phyloP scores from a whole-genome alignment of 768 basidiomycete genomes.

The Heimioporus sp. region DNA sequence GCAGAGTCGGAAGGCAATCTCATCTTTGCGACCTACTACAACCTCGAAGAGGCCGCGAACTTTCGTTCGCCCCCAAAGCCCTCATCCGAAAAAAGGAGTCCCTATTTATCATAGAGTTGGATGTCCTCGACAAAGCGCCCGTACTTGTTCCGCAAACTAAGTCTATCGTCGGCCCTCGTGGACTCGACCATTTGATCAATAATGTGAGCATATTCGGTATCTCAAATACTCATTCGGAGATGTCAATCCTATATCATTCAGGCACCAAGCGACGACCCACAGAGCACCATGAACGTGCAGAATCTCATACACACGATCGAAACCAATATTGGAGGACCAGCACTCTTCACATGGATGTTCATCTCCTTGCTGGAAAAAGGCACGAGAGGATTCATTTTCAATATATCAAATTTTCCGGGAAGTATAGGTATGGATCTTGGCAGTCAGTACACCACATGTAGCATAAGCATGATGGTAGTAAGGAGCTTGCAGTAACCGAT shows the following conservation, averaged over 20 bases:
- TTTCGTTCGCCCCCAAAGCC: slow-evolving; percentile 19
- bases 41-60: slow-evolving; percentile 18
- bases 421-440: slow-evolving; percentile 34
- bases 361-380: slow-evolving; percentile 26
- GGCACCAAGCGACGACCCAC: too few species aligned
- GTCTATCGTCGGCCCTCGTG: slow-evolving; percentile 8
- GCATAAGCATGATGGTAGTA: slow-evolving; percentile 34
- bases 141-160: too few species aligned
- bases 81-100: background rate
- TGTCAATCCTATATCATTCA: too few species aligned
- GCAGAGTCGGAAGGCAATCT: slow-evolving; percentile 14
- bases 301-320: too few species aligned
- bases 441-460: slow-evolving; percentile 28
- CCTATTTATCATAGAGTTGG: background rate
- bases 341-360: too few species aligned
- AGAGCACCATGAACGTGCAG: too few species aligned
- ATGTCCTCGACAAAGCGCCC: too few species aligned
- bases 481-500: slow-evolving; percentile 26
- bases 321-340: too few species aligned
- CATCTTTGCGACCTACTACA: slow-evolving; percentile 33
- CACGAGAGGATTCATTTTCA: slow-evolving; percentile 29
- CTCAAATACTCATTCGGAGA: too few species aligned
- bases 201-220: slow-evolving; percentile 5
- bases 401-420: slow-evolving; percentile 30
- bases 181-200: slow-evolving; percentile 36